A percentile compares a stretch with the other conserved stretches of the same genome.
These are phyloP conservation scores for Bassia scoparia DNA, from an alignment of 148 eudicot genomes.

Conservation along the genomic window DNA sequence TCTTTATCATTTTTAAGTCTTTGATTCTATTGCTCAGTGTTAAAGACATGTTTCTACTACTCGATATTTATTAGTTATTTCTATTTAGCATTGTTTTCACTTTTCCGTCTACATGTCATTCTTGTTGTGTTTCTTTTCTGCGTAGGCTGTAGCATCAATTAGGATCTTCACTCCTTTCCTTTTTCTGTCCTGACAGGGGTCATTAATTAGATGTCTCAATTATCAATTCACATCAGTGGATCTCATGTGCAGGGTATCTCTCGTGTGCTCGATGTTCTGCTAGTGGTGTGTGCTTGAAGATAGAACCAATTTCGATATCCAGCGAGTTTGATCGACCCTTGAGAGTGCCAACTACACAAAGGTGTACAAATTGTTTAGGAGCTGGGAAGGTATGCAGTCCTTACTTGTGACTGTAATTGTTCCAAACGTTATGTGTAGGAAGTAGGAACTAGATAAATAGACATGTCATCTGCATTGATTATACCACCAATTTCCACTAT, in stretches of 20 bases:
- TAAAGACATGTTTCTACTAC: too few relatives aligned
- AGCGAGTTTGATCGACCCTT: slow-evolving; percentile 54
- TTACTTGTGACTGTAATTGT: slow-evolving; percentile 1
- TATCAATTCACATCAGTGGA: neutral
- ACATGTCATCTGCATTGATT: neutral
- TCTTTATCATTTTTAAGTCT: neutral
- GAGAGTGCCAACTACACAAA: slow-evolving; percentile 62
- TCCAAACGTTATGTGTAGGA: neutral
- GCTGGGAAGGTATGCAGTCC: slow-evolving; percentile 69
- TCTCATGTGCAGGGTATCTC: slow-evolving; percentile 61
- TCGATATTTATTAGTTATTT: neutral
- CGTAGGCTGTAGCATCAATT: neutral
- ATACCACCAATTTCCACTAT: neutral
- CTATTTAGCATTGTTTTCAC: neutral
- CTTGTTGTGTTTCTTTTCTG: too few relatives aligned
- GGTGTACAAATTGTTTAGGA: slow-evolving; percentile 86
- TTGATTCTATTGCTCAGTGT: too few relatives aligned
- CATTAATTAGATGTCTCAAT: neutral
- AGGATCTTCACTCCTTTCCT: neutral
- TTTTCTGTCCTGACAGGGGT: neutral
- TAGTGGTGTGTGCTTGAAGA: slow-evolving; percentile 70
- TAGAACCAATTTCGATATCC: slow-evolving; percentile 67
- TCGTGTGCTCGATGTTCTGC: slow-evolving; percentile 91
- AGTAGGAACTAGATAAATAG: neutral
- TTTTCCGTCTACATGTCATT: neutral